Percentiles rank a stretch among this genome's conserved stretches.
phyloP scores from a whole-genome alignment of 148 eudicot species.

The Cornus florida region DNA sequence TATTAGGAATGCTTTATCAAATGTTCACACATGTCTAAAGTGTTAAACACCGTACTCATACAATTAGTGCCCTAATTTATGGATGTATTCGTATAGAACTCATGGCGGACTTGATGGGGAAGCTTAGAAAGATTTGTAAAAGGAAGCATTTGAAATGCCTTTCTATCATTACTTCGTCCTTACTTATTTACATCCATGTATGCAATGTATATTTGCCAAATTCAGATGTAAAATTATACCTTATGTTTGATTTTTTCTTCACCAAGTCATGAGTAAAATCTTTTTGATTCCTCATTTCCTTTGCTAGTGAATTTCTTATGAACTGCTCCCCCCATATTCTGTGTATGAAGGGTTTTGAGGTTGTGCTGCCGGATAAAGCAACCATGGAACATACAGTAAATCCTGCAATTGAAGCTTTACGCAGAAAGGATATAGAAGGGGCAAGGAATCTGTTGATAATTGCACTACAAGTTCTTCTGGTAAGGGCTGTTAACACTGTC shows the following conservation, averaged over 20 bases:
- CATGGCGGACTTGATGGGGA: neutral
- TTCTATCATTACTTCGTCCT: neutral
- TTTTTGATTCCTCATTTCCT: neutral
- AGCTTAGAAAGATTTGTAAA: neutral
- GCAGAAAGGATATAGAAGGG: conserved; percentile 62
- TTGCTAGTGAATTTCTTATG: neutral
- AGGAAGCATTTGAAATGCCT: neutral
- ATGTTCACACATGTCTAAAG: neutral
- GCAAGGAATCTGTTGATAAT: conserved; percentile 63
- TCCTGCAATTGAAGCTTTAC: conserved; percentile 67
- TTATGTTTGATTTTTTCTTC: neutral
- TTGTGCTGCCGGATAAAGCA: conserved; percentile 68
- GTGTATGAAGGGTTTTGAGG: conserved; percentile 66
- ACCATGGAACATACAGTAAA: conserved; percentile 61
- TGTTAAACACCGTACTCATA: neutral
- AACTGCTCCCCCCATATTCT: neutral
- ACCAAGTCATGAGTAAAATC: neutral
- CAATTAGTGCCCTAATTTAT: neutral
- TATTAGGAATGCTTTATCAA: neutral
- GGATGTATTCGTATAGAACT: neutral
- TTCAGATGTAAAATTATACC: neutral
- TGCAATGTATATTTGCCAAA: neutral
- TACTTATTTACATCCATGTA: neutral
- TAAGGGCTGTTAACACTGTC: conserved; percentile 63
- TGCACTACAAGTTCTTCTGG: conserved; percentile 68